Evolutionary conservation across 371 early-diverging fungal genomes (phyloP).

Genomic region (Nematocida displodere): DNA sequence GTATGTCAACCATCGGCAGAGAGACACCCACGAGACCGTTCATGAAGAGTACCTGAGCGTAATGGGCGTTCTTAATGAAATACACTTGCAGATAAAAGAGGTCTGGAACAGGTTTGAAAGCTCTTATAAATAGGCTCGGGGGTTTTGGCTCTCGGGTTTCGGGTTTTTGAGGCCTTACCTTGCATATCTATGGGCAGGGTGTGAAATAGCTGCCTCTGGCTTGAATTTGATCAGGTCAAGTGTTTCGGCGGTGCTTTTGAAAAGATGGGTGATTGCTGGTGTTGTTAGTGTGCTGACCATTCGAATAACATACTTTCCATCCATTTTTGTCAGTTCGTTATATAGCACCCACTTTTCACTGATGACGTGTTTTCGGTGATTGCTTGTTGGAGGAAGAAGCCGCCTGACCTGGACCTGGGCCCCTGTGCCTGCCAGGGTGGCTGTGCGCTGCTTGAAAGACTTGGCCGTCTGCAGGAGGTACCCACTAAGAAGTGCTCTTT

Average conservation of each 20-base stretch:
- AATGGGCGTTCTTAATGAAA: conserved; percentile 21
- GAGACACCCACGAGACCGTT: conserved; percentile 38
- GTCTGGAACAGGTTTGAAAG: conserved; percentile 48
- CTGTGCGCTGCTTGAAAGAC: background rate
- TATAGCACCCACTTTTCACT: conserved; percentile 10
- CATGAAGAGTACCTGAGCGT: conserved; percentile 44
- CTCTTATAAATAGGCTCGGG: background rate
- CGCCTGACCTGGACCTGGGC: conserved; percentile 12
- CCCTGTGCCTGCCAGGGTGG: conserved; percentile 12
- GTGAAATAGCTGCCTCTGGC: background rate
- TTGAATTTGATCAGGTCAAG: background rate
- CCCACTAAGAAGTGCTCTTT: conserved; percentile 27
- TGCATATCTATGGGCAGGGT: background rate
- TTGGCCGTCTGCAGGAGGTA: conserved; percentile 37
- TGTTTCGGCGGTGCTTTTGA: background rate
- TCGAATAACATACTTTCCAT: conserved; percentile 40
- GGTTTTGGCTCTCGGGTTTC: too few species aligned
- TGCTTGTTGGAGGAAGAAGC: background rate
- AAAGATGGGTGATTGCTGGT: background rate
- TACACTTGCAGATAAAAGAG: conserved; percentile 38
- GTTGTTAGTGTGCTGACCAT: conserved; percentile 21
- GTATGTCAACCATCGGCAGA: conserved; percentile 51
- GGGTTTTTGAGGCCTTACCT: background rate
- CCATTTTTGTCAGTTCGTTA: conserved; percentile 46
- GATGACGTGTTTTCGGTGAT: background rate